phyloP scores from a whole-genome alignment of 1,139 yeast species.

The Insectozyma bohioensis region DNA sequence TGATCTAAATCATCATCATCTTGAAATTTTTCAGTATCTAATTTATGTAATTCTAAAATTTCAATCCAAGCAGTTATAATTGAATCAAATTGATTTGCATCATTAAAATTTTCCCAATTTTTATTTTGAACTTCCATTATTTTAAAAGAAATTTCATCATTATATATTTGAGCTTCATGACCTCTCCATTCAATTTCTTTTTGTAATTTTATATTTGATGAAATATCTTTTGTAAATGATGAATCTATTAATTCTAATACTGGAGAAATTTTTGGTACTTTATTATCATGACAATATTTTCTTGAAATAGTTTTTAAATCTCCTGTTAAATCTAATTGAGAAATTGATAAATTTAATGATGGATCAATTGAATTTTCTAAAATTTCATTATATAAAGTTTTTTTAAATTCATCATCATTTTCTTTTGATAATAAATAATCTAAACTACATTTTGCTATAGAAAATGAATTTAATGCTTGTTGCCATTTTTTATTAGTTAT shows the following conservation, averaged over 20 bases:
- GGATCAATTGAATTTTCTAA: conserved; percentile 68
- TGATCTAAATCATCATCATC: conserved; percentile 52
- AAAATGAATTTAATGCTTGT: conserved; percentile 49
- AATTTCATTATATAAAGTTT: conserved; percentile 54
- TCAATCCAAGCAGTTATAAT: conserved; percentile 39
- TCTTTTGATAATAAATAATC: conserved; percentile 40
- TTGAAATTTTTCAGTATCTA: conserved; percentile 43
- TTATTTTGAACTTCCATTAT: conserved; percentile 44
- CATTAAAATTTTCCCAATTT: conserved; percentile 21
- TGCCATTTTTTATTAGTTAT: conserved; percentile 62
- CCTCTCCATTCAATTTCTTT: conserved; percentile 64
- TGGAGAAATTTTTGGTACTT: conserved; percentile 34
- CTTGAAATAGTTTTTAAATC: conserved; percentile 52
- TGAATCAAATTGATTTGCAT: conserved; percentile 31
- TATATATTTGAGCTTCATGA: conserved; percentile 66
- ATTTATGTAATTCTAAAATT: conserved; percentile 46
- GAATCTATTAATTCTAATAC: conserved; percentile 46
- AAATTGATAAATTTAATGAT: conserved; percentile 56
- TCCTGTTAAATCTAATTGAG: conserved; percentile 37
- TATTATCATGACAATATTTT: conserved; percentile 35
- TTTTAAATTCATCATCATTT: conserved; percentile 25
- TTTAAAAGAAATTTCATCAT: conserved; percentile 70
- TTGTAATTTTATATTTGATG: conserved; percentile 28
- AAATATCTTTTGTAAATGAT: conserved; percentile 38
- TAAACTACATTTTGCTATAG: conserved; percentile 63